Evolutionary conservation across 495 filamentous ascomycete genomes (phyloP).

Genomic region (Aspergillus carlsbadensis): DNA sequence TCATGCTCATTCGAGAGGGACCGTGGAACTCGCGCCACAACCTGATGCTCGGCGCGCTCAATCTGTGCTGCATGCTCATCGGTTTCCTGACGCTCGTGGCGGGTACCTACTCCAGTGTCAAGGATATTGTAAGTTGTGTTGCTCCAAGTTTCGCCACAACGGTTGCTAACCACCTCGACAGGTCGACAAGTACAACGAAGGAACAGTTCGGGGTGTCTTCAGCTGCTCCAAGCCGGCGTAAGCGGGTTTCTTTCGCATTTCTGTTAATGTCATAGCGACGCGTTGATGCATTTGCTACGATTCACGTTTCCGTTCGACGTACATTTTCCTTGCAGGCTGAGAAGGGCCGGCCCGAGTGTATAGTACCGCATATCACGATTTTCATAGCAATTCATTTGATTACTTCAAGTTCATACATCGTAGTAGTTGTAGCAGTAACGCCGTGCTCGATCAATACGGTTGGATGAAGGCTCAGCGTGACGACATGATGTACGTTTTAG

Average conservation of each 20-base stretch:
- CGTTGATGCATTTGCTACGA: no score
- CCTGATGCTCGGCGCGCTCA: slow-evolving; percentile 24
- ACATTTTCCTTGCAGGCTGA: neutral
- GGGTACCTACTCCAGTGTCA: slow-evolving; percentile 55
- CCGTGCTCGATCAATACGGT: no score
- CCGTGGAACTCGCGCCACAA: slow-evolving; percentile 38
- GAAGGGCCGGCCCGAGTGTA: slow-evolving; percentile 6
- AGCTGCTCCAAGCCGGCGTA: slow-evolving; percentile 31
- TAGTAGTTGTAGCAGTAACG: neutral
- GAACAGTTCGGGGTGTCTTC: slow-evolving; percentile 44
- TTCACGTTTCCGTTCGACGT: neutral
- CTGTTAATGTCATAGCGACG: neutral
- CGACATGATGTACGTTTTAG: no score
- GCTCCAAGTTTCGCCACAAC: neutral
- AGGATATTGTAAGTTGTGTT: slow-evolving; percentile 53
- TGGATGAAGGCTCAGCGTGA: no score
- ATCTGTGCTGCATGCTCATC: slow-evolving; percentile 22
- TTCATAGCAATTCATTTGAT: neutral
- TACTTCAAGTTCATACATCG: neutral
- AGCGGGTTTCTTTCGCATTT: slow-evolving; percentile 8
- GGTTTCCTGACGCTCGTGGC: slow-evolving; percentile 37
- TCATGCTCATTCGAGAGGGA: slow-evolving; percentile 49
- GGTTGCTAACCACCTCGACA: slow-evolving; percentile 12
- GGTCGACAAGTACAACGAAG: slow-evolving; percentile 41
- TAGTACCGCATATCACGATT: slow-evolving; percentile 4